phyloP scores from a whole-genome alignment of 2,329 filamentous ascomycete species.

The Xylaria sp. region DNA sequence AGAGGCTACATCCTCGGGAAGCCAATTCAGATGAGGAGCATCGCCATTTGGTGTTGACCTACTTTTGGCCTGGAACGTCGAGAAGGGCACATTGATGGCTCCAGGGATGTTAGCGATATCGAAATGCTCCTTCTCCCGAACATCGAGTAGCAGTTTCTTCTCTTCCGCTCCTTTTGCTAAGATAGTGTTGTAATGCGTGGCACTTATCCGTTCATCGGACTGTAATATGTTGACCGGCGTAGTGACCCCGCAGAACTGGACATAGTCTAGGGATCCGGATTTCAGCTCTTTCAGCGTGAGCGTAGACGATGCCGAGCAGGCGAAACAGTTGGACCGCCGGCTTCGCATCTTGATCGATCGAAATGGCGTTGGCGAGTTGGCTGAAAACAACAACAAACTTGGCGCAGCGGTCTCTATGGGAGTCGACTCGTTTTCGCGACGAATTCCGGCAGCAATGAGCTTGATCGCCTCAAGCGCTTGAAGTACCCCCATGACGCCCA shows the following conservation, averaged over 20 bases:
- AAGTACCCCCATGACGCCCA: conserved; percentile 91
- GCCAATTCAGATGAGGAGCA: conserved; percentile 49
- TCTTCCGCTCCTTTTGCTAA: conserved; percentile 25
- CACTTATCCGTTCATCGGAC: conserved; percentile 74
- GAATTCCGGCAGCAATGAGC: conserved; percentile 66
- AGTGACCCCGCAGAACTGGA: conserved; percentile 81
- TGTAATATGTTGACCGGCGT: conserved; percentile 65
- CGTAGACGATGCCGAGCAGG: conserved; percentile 73
- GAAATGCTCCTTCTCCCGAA: conserved; percentile 85
- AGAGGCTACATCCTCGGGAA: conserved; percentile 52
- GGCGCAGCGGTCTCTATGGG: conserved; percentile 43
- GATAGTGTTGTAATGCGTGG: conserved; percentile 64
- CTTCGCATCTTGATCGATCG: conserved; percentile 79
- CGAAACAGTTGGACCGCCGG: conserved; percentile 75
- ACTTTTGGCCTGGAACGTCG: conserved; percentile 55
- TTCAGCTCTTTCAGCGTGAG: conserved; percentile 72
- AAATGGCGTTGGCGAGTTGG: conserved; percentile 63
- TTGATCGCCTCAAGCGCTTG: conserved; percentile 92
- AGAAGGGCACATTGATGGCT: conserved; percentile 80
- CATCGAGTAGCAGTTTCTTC: conserved; percentile 76
- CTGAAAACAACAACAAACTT: conserved; percentile 61
- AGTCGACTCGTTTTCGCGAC: conserved; percentile 38
- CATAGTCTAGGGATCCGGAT: conserved; percentile 79
- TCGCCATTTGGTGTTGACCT: conserved; percentile 37
- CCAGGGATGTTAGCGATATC: conserved; percentile 80